Percentiles rank a stretch among this genome's conserved stretches.
These are phyloP conservation scores for Jacaranda mimosifolia DNA, from an alignment of 257 asterid genomes.

Conservation along the genomic window DNA sequence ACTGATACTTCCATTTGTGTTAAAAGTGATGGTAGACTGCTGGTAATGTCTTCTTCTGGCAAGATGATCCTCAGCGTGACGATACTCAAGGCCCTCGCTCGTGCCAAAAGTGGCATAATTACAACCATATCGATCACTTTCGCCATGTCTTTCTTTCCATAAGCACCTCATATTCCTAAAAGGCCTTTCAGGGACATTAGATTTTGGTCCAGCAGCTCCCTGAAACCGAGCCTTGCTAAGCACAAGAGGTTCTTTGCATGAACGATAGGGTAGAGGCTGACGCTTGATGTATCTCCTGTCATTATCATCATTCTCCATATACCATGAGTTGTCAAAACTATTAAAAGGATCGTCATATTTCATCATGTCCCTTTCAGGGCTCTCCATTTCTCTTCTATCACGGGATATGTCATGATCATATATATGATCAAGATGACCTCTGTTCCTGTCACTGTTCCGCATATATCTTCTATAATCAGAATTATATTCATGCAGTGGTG, in stretches of 20 bases:
- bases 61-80: slow-evolving; percentile 42
- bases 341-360: slow-evolving; percentile 35
- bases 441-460: slow-evolving; percentile 36
- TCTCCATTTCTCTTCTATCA: slow-evolving; percentile 49
- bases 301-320: slow-evolving; percentile 37
- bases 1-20: slow-evolving; percentile 32
- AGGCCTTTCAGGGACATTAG: slow-evolving; percentile 35
- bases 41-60: slow-evolving; percentile 34
- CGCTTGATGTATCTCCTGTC: slow-evolving; percentile 39
- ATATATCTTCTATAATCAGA: slow-evolving; percentile 34
- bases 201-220: slow-evolving; percentile 33
- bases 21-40: slow-evolving; percentile 33
- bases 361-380: slow-evolving; percentile 42
- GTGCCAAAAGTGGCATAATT: slow-evolving; percentile 23
- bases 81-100: slow-evolving; percentile 31
- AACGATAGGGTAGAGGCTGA: slow-evolving; percentile 35
- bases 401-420: slow-evolving; percentile 39
- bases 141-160: slow-evolving; percentile 38
- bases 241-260: slow-evolving; percentile 37
- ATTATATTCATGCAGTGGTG: slow-evolving; percentile 36
- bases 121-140: slow-evolving; percentile 36
- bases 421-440: slow-evolving; percentile 33
- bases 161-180: slow-evolving; percentile 42
- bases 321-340: slow-evolving; percentile 33
- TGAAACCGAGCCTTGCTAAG: slow-evolving; percentile 35